A percentile compares a stretch with the other conserved stretches of the same genome.
phyloP scores from a whole-genome alignment of 1,284 basidiomycete species.

The Tremellales sp. region DNA sequence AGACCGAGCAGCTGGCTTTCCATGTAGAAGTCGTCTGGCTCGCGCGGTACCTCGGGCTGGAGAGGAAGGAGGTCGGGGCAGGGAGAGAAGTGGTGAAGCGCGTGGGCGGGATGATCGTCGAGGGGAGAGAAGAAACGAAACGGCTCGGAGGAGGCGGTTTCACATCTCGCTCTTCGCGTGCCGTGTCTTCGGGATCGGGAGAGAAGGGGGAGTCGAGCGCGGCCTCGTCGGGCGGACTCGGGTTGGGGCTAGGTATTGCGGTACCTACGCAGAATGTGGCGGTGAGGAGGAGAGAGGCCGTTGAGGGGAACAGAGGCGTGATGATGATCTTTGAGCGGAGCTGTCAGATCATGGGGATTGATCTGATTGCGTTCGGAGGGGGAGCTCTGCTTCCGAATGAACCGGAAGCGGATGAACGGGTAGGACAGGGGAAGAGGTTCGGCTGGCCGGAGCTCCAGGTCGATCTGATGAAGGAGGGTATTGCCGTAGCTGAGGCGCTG shows the following conservation, averaged over 20 bases:
- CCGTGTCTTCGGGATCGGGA: constrained; percentile 2
- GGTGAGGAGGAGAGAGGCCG: constrained; percentile 64
- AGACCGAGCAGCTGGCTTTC: constrained; percentile 66
- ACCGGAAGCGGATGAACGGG: not conserved
- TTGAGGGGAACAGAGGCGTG: constrained; percentile 73
- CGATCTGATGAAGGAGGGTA: constrained; percentile 82
- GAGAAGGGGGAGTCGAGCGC: not conserved
- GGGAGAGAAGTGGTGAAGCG: constrained; percentile 78
- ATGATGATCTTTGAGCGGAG: constrained; percentile 67
- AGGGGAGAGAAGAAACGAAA: constrained; percentile 32
- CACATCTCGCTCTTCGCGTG: constrained; percentile 1
- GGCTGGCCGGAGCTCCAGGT: constrained; percentile 94
- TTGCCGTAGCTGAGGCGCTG: constrained; percentile 84
- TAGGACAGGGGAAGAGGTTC: constrained; percentile 50
- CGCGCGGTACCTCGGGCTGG: constrained; percentile 72
- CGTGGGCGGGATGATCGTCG: constrained; percentile 70
- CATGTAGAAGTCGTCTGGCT: constrained; percentile 67
- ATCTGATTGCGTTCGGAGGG: constrained; percentile 50
- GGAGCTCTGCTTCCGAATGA: not conserved
- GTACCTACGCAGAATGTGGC: constrained; percentile 53
- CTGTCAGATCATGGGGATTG: constrained; percentile 71
- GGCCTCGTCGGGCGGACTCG: constrained; percentile 36
- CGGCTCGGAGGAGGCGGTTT: constrained; percentile 14
- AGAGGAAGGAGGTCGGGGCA: constrained; percentile 77
- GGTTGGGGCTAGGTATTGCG: constrained; percentile 53